A percentile compares a stretch with the other conserved stretches of the same genome.
Conservation (phyloP, 2,329 filamentous ascomycete genomes). For the Colletotrichum viniferum region DNA sequence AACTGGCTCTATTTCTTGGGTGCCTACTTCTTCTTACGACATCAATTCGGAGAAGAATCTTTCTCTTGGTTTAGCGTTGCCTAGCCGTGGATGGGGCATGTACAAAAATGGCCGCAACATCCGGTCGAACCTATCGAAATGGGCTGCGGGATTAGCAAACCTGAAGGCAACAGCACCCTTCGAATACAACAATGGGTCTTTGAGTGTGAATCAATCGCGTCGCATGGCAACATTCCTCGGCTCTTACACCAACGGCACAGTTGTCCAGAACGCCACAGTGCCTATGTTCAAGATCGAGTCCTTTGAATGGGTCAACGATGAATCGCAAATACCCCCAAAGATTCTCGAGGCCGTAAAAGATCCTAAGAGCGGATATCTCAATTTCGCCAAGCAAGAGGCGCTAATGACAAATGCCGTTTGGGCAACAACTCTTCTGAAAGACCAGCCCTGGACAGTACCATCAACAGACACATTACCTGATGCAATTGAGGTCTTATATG, state of each 20-base stretch:
- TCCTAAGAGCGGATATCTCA: neutral
- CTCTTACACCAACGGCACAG: neutral
- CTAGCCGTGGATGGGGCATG: fast-evolving
- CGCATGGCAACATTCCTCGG: neutral
- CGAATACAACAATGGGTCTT: neutral
- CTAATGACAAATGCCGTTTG: neutral
- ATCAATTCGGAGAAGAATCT: too few species aligned
- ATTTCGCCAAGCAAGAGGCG: fast-evolving
- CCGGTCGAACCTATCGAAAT: fast-evolving
- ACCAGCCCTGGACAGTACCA: neutral
- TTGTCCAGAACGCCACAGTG: neutral
- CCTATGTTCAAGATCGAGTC: neutral
- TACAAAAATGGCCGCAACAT: neutral
- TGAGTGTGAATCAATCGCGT: neutral
- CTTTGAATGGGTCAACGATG: neutral
- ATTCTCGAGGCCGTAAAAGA: fast-evolving
- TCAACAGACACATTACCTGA: fast-evolving
- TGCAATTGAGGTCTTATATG: fast-evolving
- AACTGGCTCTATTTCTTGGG: neutral
- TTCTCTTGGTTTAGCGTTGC: fast-evolving
- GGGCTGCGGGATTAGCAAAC: neutral
- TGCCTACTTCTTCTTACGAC: neutral
- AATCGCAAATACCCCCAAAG: neutral
- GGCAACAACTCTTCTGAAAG: neutral
- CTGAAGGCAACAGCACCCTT: neutral